phyloP scores from a whole-genome alignment of 2,329 filamentous ascomycete species.

The Arthroderma uncinatum region DNA sequence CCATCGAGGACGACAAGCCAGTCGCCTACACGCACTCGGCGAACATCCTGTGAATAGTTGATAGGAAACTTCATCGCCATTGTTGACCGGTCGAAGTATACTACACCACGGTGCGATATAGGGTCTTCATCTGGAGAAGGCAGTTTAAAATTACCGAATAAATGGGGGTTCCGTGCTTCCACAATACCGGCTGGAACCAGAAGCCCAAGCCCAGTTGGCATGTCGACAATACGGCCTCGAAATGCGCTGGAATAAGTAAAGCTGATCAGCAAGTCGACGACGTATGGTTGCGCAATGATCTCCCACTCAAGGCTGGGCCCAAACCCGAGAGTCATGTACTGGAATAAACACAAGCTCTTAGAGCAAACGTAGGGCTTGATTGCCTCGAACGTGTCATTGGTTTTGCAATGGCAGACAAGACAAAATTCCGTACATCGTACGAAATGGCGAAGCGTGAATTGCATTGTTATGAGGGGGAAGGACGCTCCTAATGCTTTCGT shows the following conservation, averaged over 20 bases:
- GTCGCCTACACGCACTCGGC: slow-evolving; percentile 36
- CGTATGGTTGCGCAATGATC: slow-evolving; percentile 63
- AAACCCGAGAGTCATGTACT: slow-evolving; percentile 78
- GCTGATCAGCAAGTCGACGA: slow-evolving; percentile 73
- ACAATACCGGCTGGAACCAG: slow-evolving; percentile 11
- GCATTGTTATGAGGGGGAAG: slow-evolving; percentile 52
- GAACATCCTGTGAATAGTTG: slow-evolving; percentile 16
- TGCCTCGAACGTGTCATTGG: slow-evolving; percentile 49
- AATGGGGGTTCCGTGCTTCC: not conserved
- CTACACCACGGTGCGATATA: slow-evolving; percentile 10
- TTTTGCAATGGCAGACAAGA: slow-evolving; percentile 65
- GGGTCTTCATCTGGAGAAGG: not conserved
- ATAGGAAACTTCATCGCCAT: slow-evolving; percentile 22
- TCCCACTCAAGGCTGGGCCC: slow-evolving; percentile 79
- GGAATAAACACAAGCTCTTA: slow-evolving; percentile 65
- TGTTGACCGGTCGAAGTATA: slow-evolving; percentile 27
- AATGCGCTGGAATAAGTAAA: slow-evolving; percentile 59
- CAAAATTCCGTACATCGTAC: slow-evolving; percentile 77
- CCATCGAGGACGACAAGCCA: slow-evolving; percentile 40
- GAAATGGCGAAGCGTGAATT: slow-evolving; percentile 67
- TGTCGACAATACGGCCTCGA: slow-evolving; percentile 36
- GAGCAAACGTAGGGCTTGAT: slow-evolving; percentile 59
- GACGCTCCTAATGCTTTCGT: slow-evolving; percentile 28
- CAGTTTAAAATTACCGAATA: not conserved
- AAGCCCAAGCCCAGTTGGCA: slow-evolving; percentile 47